These are phyloP conservation scores for Malassezia sympodialis DNA, from an alignment of 1,284 basidiomycete genomes.

Conservation along the genomic window DNA sequence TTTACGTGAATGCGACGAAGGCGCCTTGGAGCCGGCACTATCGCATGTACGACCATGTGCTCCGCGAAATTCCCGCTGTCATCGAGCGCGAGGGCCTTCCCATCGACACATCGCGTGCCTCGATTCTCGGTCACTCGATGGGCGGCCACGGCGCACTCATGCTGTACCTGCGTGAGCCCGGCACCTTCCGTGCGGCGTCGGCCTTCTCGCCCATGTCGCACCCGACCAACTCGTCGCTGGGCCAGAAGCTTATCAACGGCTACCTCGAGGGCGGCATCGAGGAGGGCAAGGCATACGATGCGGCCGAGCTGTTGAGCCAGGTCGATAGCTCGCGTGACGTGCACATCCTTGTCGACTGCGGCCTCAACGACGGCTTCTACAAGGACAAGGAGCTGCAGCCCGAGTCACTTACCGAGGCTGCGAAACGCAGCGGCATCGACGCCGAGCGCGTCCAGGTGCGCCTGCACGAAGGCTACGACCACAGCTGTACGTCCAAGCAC, in stretches of 20 bases:
- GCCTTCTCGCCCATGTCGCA: constrained; percentile 89
- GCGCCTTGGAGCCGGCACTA: constrained; percentile 36
- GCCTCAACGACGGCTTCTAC: constrained; percentile 76
- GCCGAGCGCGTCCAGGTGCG: constrained; percentile 69
- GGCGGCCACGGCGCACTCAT: constrained; percentile 91
- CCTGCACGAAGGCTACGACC: constrained; percentile 81
- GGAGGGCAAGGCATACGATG: constrained; percentile 73
- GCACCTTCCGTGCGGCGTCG: constrained; percentile 70
- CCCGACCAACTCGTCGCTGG: constrained; percentile 79
- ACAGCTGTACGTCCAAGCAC: constrained; percentile 50
- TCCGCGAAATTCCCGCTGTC: constrained; percentile 28
- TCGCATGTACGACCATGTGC: constrained; percentile 40
- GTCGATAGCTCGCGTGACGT: constrained; percentile 51
- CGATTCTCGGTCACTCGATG: constrained; percentile 56
- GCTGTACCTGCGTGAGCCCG: constrained; percentile 66
- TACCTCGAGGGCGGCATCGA: constrained; percentile 64
- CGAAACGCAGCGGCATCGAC: constrained; percentile 62
- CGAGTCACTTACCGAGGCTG: constrained; percentile 71
- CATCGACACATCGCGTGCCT: constrained; percentile 26
- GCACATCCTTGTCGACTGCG: constrained; percentile 48
- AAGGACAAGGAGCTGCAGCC: constrained; percentile 75
- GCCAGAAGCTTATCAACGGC: constrained; percentile 79
- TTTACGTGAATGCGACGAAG: constrained; percentile 45
- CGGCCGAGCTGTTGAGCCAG: constrained; percentile 67
- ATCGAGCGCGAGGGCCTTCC: constrained; percentile 22